phyloP scores from a whole-genome alignment of 495 filamentous ascomycete genomes.

The Penicillium mononematosum region DNA sequence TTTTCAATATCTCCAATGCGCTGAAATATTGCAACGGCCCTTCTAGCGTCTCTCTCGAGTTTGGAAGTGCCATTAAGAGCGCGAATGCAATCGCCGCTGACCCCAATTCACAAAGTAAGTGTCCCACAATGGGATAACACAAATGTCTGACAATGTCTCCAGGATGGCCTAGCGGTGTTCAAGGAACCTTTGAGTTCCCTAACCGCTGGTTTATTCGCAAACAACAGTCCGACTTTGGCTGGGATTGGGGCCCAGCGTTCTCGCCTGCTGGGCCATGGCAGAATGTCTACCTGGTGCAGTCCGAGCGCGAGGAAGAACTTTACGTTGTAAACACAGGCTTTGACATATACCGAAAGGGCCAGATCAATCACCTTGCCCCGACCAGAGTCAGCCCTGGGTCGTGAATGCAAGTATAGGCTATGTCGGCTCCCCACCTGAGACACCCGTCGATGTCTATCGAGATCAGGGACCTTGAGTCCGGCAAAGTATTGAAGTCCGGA shows the following conservation, averaged over 20 bases:
- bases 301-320: constrained; percentile 40
- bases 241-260: constrained; percentile 71
- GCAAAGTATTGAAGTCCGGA: constrained; percentile 47
- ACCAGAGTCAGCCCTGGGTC: constrained; percentile 63
- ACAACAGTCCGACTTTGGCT: constrained; percentile 69
- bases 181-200: constrained; percentile 46
- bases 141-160: not conserved
- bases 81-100: constrained; percentile 53
- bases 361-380: constrained; percentile 58
- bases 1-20: constrained; percentile 60
- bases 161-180: constrained; percentile 49
- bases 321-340: constrained; percentile 59
- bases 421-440: constrained; percentile 51
- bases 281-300: constrained; percentile 59
- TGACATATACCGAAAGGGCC: constrained; percentile 60
- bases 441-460: constrained; percentile 51
- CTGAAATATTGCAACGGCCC: constrained; percentile 44
- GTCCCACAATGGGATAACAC: not conserved
- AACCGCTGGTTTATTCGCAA: constrained; percentile 66
- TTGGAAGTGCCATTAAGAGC: constrained; percentile 56
- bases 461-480: constrained; percentile 49
- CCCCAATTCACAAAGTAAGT: constrained; percentile 51
- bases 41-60: constrained; percentile 51
- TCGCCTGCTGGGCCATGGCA: constrained; percentile 66
- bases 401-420: constrained; percentile 69